Evolutionary conservation across 352 stramenopile species (phyloP).

Genomic region (Pythium folliculosum): DNA sequence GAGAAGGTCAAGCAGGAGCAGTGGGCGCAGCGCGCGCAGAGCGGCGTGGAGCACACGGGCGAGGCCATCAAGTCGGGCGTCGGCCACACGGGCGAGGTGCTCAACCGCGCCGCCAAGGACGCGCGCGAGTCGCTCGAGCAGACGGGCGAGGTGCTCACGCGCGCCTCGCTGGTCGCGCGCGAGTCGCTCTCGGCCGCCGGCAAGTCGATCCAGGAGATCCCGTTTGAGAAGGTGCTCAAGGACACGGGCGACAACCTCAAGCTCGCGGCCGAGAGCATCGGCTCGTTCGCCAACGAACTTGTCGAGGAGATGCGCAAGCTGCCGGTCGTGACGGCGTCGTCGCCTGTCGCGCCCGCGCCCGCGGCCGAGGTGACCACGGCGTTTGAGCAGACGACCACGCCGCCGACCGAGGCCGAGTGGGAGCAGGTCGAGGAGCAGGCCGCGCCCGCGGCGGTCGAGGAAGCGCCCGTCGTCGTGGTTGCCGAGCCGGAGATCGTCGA

Average conservation of each 20-base stretch:
- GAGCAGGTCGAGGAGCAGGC: conserved; percentile 41
- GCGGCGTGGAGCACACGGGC: conserved; percentile 38
- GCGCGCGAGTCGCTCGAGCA: conserved; percentile 31
- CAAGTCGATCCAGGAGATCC: conserved; percentile 72
- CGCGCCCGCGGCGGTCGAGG: conserved; percentile 31
- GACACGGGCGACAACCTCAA: conserved; percentile 81
- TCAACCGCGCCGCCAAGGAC: conserved; percentile 47
- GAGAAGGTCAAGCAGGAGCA: conserved; percentile 84
- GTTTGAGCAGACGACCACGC: conserved; percentile 7
- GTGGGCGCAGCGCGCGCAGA: conserved; percentile 59
- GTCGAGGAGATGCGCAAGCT: conserved; percentile 64
- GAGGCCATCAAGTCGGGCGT: conserved; percentile 44
- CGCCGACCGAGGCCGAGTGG: conserved; percentile 45
- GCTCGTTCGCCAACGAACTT: conserved; percentile 74
- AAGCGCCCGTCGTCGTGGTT: conserved; percentile 35
- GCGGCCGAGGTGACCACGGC: not conserved
- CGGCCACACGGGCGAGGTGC: conserved; percentile 61
- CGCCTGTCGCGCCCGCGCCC: conserved; percentile 8
- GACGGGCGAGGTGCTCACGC: conserved; percentile 42
- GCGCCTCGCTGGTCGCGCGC: conserved; percentile 22
- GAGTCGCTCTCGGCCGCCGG: conserved; percentile 30
- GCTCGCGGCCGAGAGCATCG: conserved; percentile 68
- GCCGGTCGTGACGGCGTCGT: conserved; percentile 15
- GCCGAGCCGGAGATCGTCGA: conserved; percentile 39
- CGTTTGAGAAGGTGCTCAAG: conserved; percentile 82